Base-by-base conservation (phyloP, 768 basidiomycete genomes). In the Suillus spraguei region DNA sequence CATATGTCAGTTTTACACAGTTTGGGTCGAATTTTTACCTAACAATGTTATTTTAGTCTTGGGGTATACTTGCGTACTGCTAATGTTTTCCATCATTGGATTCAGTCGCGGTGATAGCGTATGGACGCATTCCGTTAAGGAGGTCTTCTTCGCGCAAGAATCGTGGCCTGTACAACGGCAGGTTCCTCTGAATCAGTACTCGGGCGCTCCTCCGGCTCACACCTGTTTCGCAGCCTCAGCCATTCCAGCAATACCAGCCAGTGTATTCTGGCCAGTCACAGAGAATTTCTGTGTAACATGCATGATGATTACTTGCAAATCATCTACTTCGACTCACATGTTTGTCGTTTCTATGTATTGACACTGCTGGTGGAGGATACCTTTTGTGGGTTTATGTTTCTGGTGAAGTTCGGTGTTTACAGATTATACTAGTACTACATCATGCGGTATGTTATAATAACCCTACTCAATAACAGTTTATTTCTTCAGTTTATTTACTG, bases 91-190 rank as follows among this genome's bases (percentile, higher is more conserved):
- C n/a, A 59, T 70, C 49, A 64, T 73, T 20, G 73, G 77, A 10
- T 65, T 70, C 3, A 63, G 3, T 36, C 69, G 72, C 24, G 78
- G 80, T 9, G 61, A 72, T 55, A 33, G 49, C 10, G 62, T 77
- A n/a, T 81, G 80, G 80, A 59, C 66, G 16, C 67, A 63, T 8
- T 69, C 74, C 9, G 80, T 81, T 55, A 73, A 67, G 38, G 72
- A 76, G 17, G 68, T 68, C 16, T 67, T 76, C 16, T 62, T 68
- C 8, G 67, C 66, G 61, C 44, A 71, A 44, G 35, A 35, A 44
- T 42, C 60, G 39, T 55, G 61, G 22, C 46, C 61, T 6, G 59
- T 24, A 41, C 67, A n/a, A n/a, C n/a, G n/a, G n/a, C n/a, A 59
- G 36, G 63, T 64, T 32, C 64, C 68, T 5, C 71, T 70, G 72